phyloP scores from a whole-genome alignment of 2,329 filamentous ascomycete species.

The Colletotrichum sp. region DNA sequence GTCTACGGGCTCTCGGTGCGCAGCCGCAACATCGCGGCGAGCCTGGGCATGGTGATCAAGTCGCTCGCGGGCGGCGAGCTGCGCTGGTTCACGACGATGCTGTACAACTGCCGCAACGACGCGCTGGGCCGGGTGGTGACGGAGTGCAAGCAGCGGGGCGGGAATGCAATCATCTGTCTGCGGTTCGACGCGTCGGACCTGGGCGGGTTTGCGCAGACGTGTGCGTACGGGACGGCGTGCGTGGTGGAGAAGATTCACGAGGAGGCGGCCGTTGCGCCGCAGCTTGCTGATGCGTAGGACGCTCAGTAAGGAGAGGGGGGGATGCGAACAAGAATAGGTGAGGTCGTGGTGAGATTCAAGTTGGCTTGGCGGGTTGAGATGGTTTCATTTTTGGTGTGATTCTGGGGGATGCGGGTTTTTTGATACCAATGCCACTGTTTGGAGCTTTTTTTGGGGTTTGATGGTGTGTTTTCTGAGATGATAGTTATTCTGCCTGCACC shows the following conservation, averaged over 20 bases:
- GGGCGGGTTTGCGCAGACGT: constrained; percentile 61
- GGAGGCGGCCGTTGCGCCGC: constrained; percentile 10
- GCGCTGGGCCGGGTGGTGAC: constrained; percentile 60
- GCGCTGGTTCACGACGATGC: constrained; percentile 61
- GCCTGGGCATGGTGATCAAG: constrained; percentile 60
- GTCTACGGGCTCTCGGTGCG: constrained; percentile 63
- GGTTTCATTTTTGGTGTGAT: background rate
- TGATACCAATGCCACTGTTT: background rate
- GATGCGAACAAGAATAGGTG: background rate
- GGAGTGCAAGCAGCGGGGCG: constrained; percentile 61
- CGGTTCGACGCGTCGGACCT: constrained; percentile 63
- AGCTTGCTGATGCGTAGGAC: background rate
- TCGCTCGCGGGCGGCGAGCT: constrained; percentile 64
- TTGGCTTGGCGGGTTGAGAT: background rate
- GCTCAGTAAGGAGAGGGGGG: background rate
- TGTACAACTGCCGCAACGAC: constrained; percentile 64
- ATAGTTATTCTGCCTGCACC: background rate
- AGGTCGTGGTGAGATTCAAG: background rate
- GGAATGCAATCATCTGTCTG: constrained; percentile 64
- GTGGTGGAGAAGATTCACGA: constrained; percentile 60
- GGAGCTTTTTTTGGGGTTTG: background rate
- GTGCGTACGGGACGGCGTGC: constrained; percentile 65
- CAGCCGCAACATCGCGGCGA: constrained; percentile 62
- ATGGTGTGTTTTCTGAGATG: background rate
- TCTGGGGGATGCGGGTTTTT: background rate